A percentile compares a stretch with the other conserved stretches of the same genome.
These are phyloP conservation scores for Cordia subcordata DNA, from an alignment of 257 asterid genomes.

Conservation along the genomic window DNA sequence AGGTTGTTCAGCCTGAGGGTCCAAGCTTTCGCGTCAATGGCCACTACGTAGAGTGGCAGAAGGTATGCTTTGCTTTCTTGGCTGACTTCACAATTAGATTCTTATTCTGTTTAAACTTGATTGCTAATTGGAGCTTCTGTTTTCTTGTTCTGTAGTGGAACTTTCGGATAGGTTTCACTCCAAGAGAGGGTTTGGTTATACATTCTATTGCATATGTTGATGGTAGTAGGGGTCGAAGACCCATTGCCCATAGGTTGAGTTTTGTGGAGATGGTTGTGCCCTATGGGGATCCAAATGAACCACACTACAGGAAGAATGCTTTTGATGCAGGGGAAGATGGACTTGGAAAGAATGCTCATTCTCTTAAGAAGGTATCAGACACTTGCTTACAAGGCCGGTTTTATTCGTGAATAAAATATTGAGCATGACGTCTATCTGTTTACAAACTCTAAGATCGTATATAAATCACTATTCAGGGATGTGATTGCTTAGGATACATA, in stretches of 20 bases:
- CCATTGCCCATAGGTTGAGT: conserved; percentile 31
- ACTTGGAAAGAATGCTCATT: conserved; percentile 29
- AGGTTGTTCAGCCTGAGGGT: conserved; percentile 28
- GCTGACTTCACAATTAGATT: not conserved
- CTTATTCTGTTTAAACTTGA: not conserved
- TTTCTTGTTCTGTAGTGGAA: conserved; percentile 22
- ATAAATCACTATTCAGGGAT: conserved; percentile 18
- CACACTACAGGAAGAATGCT: conserved; percentile 29
- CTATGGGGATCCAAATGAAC: conserved; percentile 34
- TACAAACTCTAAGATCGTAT: not conserved
- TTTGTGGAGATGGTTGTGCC: conserved; percentile 42
- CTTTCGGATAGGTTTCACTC: conserved; percentile 29
- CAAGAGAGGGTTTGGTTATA: conserved; percentile 28
- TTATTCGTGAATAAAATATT: not conserved
- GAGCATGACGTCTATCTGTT: not conserved
- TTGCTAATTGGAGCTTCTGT: not conserved
- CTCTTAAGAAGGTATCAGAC: conserved; percentile 22
- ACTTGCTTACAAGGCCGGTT: not conserved
- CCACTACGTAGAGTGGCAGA: conserved; percentile 29
- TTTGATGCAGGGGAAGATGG: conserved; percentile 36
- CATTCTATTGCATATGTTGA: conserved; percentile 30
- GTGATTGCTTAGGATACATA: conserved; percentile 30
- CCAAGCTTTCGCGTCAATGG: conserved; percentile 31
- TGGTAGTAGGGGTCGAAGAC: conserved; percentile 32
- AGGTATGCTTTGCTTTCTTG: conserved; percentile 13